Base-by-base conservation (phyloP, 139 green algal species). In the Chlorella vulgaris region DNA sequence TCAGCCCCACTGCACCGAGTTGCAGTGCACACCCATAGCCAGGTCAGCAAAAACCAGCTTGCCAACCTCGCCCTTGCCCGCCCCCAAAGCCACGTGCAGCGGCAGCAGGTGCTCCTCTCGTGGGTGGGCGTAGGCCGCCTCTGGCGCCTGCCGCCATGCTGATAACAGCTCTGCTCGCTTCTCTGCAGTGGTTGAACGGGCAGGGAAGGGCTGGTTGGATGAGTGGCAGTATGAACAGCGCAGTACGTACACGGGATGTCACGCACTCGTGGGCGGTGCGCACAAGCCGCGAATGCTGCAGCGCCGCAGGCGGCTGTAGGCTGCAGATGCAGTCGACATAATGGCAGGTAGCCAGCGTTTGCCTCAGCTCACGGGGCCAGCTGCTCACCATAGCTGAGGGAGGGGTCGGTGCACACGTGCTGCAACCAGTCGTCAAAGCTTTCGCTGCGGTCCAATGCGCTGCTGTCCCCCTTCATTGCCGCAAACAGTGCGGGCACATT, bases 61-160 rank as follows among this genome's bases (percentile, higher is more conserved):
- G 5, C 26, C 83, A 0, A 68, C 26, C 5, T 83, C 82, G 28
- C 76, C 75, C 7, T 21, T 66, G 5, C 84, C 86, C 6, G 89
- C 87, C 1, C 88, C 91, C 26, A 84, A 78, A 31, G 69, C 83
- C 55, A 94, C 88, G 62, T 91, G 78, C 39, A 94, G 47, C 1
- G 91, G 91, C 36, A 94, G 71, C 38, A 94, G 74, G 69, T 94
- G 91, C 80, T 94, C 91, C 69, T 94, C 91, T 4, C 88, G 81
- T 0, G 91, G 90, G 71, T 94, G 91, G 29, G 70, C 81, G 26
- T 81, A 55, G n/a, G 74, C n/a, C 0, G 62, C 88, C 1, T 83
- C 61, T 10, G 87, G 70, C 40, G 51, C 29, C 26, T 31, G 1
- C 4, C 81, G 66, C 90, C 91, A 94, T 0, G 24, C 60, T 3